Evolutionary conservation across 495 filamentous ascomycete species (phyloP), one percentile per base, ranked within the genome.

Genomic region (Tuber indicum): DNA sequence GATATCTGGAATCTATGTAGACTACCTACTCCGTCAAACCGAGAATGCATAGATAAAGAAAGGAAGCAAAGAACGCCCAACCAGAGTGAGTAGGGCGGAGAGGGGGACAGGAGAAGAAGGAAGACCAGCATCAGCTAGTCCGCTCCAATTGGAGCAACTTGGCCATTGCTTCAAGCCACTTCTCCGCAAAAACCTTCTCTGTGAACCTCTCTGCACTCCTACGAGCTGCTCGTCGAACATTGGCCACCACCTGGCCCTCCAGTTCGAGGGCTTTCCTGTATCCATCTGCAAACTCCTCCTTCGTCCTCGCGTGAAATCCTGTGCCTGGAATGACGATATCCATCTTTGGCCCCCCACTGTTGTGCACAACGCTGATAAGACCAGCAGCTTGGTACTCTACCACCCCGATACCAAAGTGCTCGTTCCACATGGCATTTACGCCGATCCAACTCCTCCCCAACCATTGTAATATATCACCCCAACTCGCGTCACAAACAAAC

Each of bases 371-470:
- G 58, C 90, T 89, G 73, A 99, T 92, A 47, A 99, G 86, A 0
- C 96, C 96, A 0, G 96, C 96, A 12, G 96, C 96, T 84, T 97
- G 96, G 83, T 99, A 99, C 86, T 99, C 96, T 9, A 99, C 96
- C 26, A 98, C 94, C 8, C 96, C 96, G 78, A 99, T 99, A 26
- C 96, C 96, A 82, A 98, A 99, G 85, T 99, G 96, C 85, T 99
- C 96, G 83, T 97, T 98, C 96, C 96, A 99, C 96, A 99, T 99
- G 75, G 91, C 94, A 82, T 99, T 99, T 4, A 96, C 93, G 49
- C 96, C 96, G 41, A 98, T 87, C 74, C 89, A 94, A 45, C 91
- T 88, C 36, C 86, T 88, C 58, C 88, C 85, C 70, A 98, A 87
- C 89, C 93, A 93, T 39, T 90, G 87, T 19, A 96, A 87, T 66